Percentiles rank a stretch among this genome's conserved stretches.
Conservation (phyloP, 164 flowering plant genomes). For the Aristolochia californica region DNA sequence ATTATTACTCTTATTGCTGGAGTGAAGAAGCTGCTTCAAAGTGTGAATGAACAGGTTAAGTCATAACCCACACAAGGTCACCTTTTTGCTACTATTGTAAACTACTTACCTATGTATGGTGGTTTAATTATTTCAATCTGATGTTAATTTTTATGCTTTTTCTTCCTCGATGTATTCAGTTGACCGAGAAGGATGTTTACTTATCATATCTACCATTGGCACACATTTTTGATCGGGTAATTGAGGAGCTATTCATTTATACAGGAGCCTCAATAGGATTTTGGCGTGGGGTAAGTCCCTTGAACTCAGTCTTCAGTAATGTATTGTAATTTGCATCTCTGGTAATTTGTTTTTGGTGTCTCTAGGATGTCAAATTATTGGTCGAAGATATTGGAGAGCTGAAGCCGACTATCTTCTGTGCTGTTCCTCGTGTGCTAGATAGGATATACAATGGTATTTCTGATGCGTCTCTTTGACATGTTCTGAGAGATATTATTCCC, state of each 20-base stretch:
- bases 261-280: constrained; percentile 90
- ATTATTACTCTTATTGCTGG: constrained; percentile 72
- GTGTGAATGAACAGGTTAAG: constrained; percentile 52
- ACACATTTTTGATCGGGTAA: constrained; percentile 87
- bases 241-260: constrained; percentile 66
- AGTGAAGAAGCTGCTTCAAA: constrained; percentile 38
- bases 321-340: no score
- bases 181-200: constrained; percentile 57
- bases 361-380: constrained; percentile 85
- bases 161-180: constrained; percentile 23
- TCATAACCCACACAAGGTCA: neutral
- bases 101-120: no score
- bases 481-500: no score
- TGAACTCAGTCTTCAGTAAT: neutral
- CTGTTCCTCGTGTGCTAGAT: constrained; percentile 96
- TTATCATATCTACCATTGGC: constrained; percentile 93
- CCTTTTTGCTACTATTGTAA: neutral
- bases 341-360: constrained; percentile 1
- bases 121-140: constrained; percentile 2
- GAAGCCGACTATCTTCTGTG: constrained; percentile 82
- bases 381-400: constrained; percentile 81
- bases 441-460: constrained; percentile 36
- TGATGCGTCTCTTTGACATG: neutral
- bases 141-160: no score
- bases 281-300: constrained; percentile 89